phyloP scores from a whole-genome alignment of 2,329 filamentous ascomycete genomes.

The Aspergillus clavatus region DNA sequence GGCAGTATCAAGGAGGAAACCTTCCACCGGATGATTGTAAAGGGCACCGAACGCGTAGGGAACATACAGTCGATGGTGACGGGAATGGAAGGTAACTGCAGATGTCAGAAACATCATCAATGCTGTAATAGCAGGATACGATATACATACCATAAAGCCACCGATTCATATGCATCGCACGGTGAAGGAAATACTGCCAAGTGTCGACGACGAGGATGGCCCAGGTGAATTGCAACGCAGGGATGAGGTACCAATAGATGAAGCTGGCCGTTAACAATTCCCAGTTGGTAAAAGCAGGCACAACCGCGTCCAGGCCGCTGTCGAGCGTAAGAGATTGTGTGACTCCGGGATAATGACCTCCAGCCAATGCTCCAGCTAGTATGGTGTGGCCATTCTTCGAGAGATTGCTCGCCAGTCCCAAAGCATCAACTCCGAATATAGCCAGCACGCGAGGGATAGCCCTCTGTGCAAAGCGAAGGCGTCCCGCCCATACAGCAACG shows the following conservation, averaged over 20 bases:
- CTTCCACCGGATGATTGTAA: conserved; percentile 94
- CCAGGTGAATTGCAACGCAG: conserved; percentile 68
- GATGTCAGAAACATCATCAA: neutral
- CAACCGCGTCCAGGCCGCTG: conserved; percentile 46
- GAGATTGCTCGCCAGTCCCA: conserved; percentile 69
- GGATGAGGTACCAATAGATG: conserved; percentile 75
- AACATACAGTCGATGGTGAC: conserved; percentile 94
- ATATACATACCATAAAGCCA: conserved; percentile 81
- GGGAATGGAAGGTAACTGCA: conserved; percentile 82
- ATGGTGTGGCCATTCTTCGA: conserved; percentile 62
- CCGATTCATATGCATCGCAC: conserved; percentile 94
- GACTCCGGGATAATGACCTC: conserved; percentile 73
- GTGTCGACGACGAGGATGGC: conserved; percentile 80
- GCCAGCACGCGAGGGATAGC: conserved; percentile 68
- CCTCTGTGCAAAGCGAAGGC: conserved; percentile 72
- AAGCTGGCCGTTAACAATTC: conserved; percentile 68
- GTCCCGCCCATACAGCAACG: conserved; percentile 81
- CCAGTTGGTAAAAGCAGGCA: conserved; percentile 77
- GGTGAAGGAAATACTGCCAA: conserved; percentile 97
- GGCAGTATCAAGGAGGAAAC: conserved; percentile 85
- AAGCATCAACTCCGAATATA: conserved; percentile 70
- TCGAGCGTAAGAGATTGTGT: conserved; percentile 54
- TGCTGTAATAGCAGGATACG: neutral
- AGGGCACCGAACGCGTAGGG: conserved; percentile 95
- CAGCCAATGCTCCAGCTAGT: conserved; percentile 69